Percentiles rank a stretch among this genome's conserved stretches.
These are phyloP conservation scores for Skeletonema potamos DNA, from an alignment of 108 stramenopile genomes.

Conservation along the genomic window DNA sequence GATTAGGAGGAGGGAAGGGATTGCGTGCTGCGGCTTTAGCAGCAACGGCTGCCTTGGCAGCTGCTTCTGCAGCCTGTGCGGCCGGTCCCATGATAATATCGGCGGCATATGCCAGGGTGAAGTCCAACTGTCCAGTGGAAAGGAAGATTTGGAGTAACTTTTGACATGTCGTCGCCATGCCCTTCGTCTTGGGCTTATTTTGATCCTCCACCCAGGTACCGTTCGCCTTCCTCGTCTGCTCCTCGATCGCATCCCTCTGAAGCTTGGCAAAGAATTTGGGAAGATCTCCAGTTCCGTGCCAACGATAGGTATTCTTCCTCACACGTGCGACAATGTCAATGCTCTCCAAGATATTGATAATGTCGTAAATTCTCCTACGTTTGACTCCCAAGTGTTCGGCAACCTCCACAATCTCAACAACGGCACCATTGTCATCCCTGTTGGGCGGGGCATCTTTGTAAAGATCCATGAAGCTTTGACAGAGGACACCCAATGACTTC, in stretches of 20 bases:
- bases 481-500: slow-evolving; percentile 78
- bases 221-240: slow-evolving; percentile 13
- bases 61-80: not conserved
- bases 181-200: slow-evolving; percentile 53
- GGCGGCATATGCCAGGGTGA: slow-evolving; percentile 70
- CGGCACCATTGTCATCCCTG: slow-evolving; percentile 35
- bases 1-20: slow-evolving; percentile 27
- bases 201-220: not conserved
- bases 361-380: slow-evolving; percentile 92
- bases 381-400: slow-evolving; percentile 83
- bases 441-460: slow-evolving; percentile 32
- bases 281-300: slow-evolving; percentile 73
- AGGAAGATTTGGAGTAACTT: slow-evolving; percentile 89
- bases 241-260: slow-evolving; percentile 60
- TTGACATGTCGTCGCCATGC: slow-evolving; percentile 76
- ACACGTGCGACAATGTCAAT: slow-evolving; percentile 72
- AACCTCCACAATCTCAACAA: slow-evolving; percentile 61
- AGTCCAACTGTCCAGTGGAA: slow-evolving; percentile 54
- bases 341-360: slow-evolving; percentile 93
- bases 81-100: slow-evolving; percentile 73
- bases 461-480: slow-evolving; percentile 67
- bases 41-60: not conserved
- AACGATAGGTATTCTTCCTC: slow-evolving; percentile 90
- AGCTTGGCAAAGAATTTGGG: slow-evolving; percentile 61
- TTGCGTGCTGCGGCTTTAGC: slow-evolving; percentile 14